phyloP scores from a whole-genome alignment of 805 yeast species.

The Myxozyma mucilagina region DNA sequence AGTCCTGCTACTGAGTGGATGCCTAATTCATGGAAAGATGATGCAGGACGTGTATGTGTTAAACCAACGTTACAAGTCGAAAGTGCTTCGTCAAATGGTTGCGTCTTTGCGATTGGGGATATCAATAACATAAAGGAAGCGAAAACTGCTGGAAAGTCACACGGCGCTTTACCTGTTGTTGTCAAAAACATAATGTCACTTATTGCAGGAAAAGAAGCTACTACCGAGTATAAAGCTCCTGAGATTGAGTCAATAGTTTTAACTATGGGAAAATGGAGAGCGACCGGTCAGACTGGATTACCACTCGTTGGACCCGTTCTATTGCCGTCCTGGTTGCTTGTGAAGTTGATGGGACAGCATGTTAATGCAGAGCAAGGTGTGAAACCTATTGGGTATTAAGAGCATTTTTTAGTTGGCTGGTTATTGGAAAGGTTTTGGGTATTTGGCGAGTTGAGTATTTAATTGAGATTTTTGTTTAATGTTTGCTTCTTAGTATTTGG shows the following conservation, averaged over 20 bases:
- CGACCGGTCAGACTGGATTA: conserved; percentile 10
- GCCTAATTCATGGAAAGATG: conserved; percentile 18
- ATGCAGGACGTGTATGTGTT: conserved; percentile 8
- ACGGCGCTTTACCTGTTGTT: neutral
- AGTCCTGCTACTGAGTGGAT: conserved; percentile 12
- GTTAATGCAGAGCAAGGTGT: conserved; percentile 10
- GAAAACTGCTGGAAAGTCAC: conserved; percentile 15
- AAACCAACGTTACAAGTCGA: conserved; percentile 20
- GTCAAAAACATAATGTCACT: conserved; percentile 9
- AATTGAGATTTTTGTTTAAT: neutral
- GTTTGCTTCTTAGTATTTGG: neutral
- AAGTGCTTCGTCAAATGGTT: conserved; percentile 3
- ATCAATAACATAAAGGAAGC: conserved; percentile 14
- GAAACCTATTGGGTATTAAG: conserved; percentile 10
- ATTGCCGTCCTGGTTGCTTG: conserved; percentile 6
- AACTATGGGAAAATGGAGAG: conserved; percentile 11
- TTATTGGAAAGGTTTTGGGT: neutral
- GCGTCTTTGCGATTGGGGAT: conserved; percentile 26
- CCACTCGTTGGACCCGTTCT: conserved; percentile 13
- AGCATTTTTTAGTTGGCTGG: neutral
- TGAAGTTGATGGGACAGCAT: neutral
- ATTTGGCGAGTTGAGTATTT: neutral
- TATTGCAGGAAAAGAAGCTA: neutral
- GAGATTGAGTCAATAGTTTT: conserved; percentile 5
- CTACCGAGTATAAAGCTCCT: neutral